These are phyloP conservation scores for Cucumis sativus DNA, from an alignment of 306 rosid species.

Conservation along the genomic window Cucumber_9930_V3 NC_026657.2:19035501-19036000, in stretches of 20 bases:
- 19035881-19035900: conserved; percentile 36
- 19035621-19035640: conserved; percentile 9
- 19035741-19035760: background rate
- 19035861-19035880: conserved; percentile 42
- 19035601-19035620: conserved; percentile 13
- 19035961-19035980: background rate
- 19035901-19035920: conserved; percentile 29
- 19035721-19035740: too few species aligned
- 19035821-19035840: conserved; percentile 15
- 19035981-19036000: background rate
- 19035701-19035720: too few species aligned
- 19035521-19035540: conserved; percentile 26
- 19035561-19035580: conserved; percentile 36
- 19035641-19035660: conserved; percentile 6
- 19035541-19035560: conserved; percentile 33
- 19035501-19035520: conserved; percentile 30
- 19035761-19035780: background rate
- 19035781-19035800: background rate
- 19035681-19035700: too few species aligned
- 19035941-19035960: conserved; percentile 7
- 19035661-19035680: background rate
- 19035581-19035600: conserved; percentile 26
- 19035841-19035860: conserved; percentile 21
- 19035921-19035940: conserved; percentile 13
- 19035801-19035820: background rate